Conservation (phyloP, 495 filamentous ascomycete genomes). For the Hypoxylon fuscum region DNA sequence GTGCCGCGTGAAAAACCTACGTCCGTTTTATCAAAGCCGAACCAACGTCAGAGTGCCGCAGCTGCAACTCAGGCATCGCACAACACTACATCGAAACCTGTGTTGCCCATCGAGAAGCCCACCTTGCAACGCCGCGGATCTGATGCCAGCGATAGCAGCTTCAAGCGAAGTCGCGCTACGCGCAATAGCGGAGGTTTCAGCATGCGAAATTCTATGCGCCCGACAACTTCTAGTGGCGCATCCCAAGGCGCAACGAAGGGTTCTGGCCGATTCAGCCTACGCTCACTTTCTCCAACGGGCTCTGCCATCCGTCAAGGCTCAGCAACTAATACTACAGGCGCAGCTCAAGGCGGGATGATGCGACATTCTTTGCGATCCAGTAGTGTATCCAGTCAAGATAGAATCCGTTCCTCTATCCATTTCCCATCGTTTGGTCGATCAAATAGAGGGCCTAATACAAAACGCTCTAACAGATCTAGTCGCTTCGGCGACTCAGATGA, state of each 20-base stretch:
- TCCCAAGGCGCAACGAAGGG: slow-evolving; percentile 25
- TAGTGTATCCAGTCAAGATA: slow-evolving; percentile 36
- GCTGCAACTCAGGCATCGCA: slow-evolving; percentile 12
- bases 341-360: slow-evolving; percentile 22
- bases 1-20: slow-evolving; percentile 19
- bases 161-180: slow-evolving; percentile 50
- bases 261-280: slow-evolving; percentile 50
- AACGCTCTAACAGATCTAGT: slow-evolving; percentile 42
- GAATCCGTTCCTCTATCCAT: slow-evolving; percentile 38
- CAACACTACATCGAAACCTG: slow-evolving; percentile 7
- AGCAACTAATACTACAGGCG: slow-evolving; percentile 15
- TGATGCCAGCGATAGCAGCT: slow-evolving; percentile 60
- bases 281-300: slow-evolving; percentile 49
- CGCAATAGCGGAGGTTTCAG: slow-evolving; percentile 28
- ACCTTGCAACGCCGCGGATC: slow-evolving; percentile 51
- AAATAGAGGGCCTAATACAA: slow-evolving; percentile 18
- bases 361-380: slow-evolving; percentile 37
- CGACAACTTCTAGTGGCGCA: slow-evolving; percentile 37
- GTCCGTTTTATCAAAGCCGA: slow-evolving; percentile 13
- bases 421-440: slow-evolving; percentile 42
- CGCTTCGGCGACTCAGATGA: slow-evolving; percentile 78
- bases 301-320: slow-evolving; percentile 41
- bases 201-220: slow-evolving; percentile 55
- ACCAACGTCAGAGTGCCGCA: slow-evolving; percentile 3
- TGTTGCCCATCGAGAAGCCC: slow-evolving; percentile 28